Conservation (phyloP, 208 protist genomes). For the Dictyostelium gargantuum region DNA sequence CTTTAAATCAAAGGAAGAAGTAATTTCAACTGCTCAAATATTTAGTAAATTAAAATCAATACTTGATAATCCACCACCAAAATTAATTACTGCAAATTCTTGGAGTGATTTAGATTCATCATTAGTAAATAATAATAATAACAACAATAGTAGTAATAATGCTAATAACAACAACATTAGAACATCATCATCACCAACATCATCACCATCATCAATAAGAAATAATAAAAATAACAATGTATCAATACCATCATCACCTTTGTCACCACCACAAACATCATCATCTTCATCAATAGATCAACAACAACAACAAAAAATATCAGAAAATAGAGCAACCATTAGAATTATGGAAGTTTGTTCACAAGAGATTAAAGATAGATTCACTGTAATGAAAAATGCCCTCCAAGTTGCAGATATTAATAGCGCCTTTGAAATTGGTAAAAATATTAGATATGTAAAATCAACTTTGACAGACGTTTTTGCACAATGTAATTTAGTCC, state of each 20-base stretch:
- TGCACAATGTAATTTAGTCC: background rate
- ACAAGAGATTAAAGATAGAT: background rate
- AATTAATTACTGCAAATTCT: background rate
- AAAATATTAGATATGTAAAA: conserved; percentile 1
- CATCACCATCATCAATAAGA: background rate
- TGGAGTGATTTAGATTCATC: background rate
- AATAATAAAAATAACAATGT: background rate
- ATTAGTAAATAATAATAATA: background rate
- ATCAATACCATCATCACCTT: too few species aligned
- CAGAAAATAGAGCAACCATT: background rate
- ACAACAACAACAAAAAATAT: background rate
- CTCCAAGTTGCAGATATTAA: background rate
- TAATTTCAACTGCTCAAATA: conserved; percentile 2
- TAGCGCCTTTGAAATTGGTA: conserved; percentile 42
- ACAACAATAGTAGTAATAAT: background rate
- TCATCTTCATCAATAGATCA: background rate
- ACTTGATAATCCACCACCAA: background rate
- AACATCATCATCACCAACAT: background rate
- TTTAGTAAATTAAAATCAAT: conserved; percentile 36
- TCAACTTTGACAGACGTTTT: background rate
- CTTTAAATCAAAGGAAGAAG: conserved; percentile 16
- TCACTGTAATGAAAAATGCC: background rate
- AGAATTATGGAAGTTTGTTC: background rate
- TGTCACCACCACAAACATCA: background rate
- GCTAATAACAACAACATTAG: background rate